Base-by-base conservation (phyloP, 106 monocot genomes). In the Xerophyta viscosa region DNA sequence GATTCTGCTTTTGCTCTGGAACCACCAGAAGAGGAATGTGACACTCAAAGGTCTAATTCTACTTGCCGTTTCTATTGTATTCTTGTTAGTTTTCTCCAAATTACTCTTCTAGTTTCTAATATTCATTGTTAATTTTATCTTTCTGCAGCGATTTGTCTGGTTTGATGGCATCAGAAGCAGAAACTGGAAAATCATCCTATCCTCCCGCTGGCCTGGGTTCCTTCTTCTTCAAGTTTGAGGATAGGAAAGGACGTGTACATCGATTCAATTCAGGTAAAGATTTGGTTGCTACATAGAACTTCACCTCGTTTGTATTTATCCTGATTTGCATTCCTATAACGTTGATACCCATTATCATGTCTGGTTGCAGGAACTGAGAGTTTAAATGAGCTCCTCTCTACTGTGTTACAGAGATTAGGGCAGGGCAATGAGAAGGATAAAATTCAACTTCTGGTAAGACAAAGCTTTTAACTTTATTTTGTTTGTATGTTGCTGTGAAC, bases 201-300 rank as follows among this genome's bases (percentile, higher is more conserved):
- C 82, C 86, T 23, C 76, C 92, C 62, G 57, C 74, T 28, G 72
- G 72, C 41, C 57, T 79, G 53, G 82, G 82, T 19, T 61, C 4
- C 46, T 3, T 60, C 44, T 20, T 13, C 23, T 29, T 37, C 12
- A 22, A 48, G 46, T 78, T 92, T 59, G 64, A 83, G 59, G 92
- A 87, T 52, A 55, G 52, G 33, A 82, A 79, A 57, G 67, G 82
- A 28, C 75, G 73, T 31, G 71, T 87, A n/a, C 92, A 92, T 68
- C 71, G 92, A 66, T 79, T 87, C 37, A 74, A 54, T 46, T 83
- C 73, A 74, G 76, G 92, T 33, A 33, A n/a, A n/a, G n/a, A n/a
- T 10, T 33, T 33, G 33, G 7, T 6, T 33, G 33, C 33, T 33
- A 33, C 33, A n/a, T n/a, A n/a, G n/a, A n/a, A n/a, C n/a, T n/a